Percentiles rank a stretch among this genome's conserved stretches.
Evolutionary conservation across 345 rosid genomes (phyloP).

Genomic region (Salix viminalis): DNA sequence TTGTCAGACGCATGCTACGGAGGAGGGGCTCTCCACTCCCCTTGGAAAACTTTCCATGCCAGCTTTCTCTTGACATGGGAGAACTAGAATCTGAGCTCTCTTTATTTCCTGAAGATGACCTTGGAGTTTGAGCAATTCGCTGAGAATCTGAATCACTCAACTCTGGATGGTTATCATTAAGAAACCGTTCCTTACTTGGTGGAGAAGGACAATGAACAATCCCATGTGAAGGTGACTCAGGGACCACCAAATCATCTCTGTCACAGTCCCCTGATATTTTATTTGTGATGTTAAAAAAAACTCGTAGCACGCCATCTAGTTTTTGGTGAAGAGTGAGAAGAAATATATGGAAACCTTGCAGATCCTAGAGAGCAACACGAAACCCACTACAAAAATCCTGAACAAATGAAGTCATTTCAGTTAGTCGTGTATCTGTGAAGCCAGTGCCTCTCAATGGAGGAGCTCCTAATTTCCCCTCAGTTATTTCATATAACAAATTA

Average conservation of each 20-base stretch:
- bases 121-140: slow-evolving; percentile 35
- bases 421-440: slow-evolving; percentile 19
- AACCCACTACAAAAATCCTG: slow-evolving; percentile 78
- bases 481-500: slow-evolving; percentile 69
- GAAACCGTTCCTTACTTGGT: slow-evolving; percentile 47
- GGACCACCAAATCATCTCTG: slow-evolving; percentile 58
- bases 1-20: slow-evolving; percentile 71
- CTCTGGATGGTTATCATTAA: slow-evolving; percentile 51
- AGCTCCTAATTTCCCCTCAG: slow-evolving; percentile 72
- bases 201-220: slow-evolving; percentile 46
- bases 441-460: slow-evolving; percentile 40
- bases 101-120: slow-evolving; percentile 56
- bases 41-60: slow-evolving; percentile 62
- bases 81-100: slow-evolving; percentile 60
- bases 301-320: slow-evolving; percentile 65
- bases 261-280: slow-evolving; percentile 63
- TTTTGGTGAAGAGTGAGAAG: slow-evolving; percentile 90
- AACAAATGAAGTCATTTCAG: slow-evolving; percentile 43
- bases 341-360: slow-evolving; percentile 90
- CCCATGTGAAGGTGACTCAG: slow-evolving; percentile 61
- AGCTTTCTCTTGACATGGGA: slow-evolving; percentile 67
- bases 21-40: slow-evolving; percentile 65
- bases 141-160: slow-evolving; percentile 63
- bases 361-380: slow-evolving; percentile 81
- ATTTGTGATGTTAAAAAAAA: slow-evolving; percentile 62